Evolutionary conservation across 2,329 filamentous ascomycete species (phyloP), one percentile per base, ranked within the genome.

Genomic region (Sarocladiaceae sp.): DNA sequence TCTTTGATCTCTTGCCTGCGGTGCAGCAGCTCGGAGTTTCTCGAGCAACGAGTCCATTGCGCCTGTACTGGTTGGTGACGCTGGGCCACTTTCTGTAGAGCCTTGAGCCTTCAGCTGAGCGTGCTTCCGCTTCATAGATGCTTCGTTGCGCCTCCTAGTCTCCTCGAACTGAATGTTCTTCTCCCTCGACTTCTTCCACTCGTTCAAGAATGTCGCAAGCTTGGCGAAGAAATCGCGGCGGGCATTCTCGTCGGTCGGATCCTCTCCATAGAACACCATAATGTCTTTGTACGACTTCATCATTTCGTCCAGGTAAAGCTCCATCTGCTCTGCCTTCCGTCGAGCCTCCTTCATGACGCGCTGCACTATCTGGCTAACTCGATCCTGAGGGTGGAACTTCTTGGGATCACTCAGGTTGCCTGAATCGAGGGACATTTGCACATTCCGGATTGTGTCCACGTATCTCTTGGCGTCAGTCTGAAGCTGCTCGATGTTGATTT

Each of bases 361-460:
- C 65, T 95, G 88, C 45, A 95, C 90, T 26, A 97, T 76, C 65
- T 94, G 87, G 50, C 84, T 85, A 33, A 97, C 90, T 48, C 93
- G 87, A 63, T 98, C 93, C 65, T 97, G 88, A 15, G 93, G 91
- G 60, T 98, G 93, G 74, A 98, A 98, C 57, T 91, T 94, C 73
- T 93, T 96, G 34, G 91, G 85, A 60, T 98, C 93, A 60, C 88
- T 95, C 51, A 98, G 72, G 62, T 95, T 97, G 55, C 93, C 93
- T 26, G 83, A 85, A 65, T 98, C 93, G 42, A 98, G 77, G 19
- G 88, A 94, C 65, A 80, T 81, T 64, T 98, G 93, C 23, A 97
- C 82, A 59, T 95, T 96, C 63, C 85, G 86, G 67, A 98, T 85
- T 61, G 94, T 97, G 65, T 89, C 83, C 53, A 97, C 91, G 68